A percentile compares a stretch with the other conserved stretches of the same genome.
These are phyloP conservation scores for Fraxinus floribunda DNA, from an alignment of 305 asterid species.

Conservation along the genomic window DNA sequence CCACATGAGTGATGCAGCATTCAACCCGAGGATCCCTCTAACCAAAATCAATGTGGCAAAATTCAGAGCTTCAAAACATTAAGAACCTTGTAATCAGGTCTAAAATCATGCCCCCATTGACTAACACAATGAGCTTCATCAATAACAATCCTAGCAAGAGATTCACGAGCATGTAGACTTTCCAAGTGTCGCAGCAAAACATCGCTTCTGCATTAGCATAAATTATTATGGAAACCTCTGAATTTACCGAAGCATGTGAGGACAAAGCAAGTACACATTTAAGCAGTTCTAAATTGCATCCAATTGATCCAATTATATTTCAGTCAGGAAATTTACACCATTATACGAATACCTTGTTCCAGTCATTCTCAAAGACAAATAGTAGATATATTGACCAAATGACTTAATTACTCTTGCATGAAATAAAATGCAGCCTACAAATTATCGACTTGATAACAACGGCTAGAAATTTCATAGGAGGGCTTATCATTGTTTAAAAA, in stretches of 20 bases:
- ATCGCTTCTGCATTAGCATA: constrained; percentile 78
- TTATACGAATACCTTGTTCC: neutral
- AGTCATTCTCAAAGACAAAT: neutral
- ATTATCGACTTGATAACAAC: neutral
- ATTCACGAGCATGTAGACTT: constrained; percentile 71
- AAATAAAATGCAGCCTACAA: neutral
- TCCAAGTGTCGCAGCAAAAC: constrained; percentile 84
- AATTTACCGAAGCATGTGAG: neutral
- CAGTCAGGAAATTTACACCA: neutral
- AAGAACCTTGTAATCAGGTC: constrained; percentile 98
- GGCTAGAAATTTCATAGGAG: neutral
- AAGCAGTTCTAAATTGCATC: constrained; percentile 2
- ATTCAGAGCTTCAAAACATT: constrained; percentile 20
- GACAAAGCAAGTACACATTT: neutral
- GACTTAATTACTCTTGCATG: neutral
- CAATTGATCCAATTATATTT: neutral
- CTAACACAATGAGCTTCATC: constrained; percentile 99
- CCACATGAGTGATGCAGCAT: constrained; percentile 5
- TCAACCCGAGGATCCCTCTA: constrained; percentile 6
- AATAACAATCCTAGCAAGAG: constrained; percentile 87
- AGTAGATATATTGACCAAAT: neutral
- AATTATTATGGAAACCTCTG: constrained; percentile 14
- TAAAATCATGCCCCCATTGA: constrained; percentile 99
- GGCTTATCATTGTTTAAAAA: neutral
- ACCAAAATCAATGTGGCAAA: constrained; percentile 10